These are phyloP conservation scores for Cercospora beticola DNA, from an alignment of 2,329 filamentous ascomycete species.

Conservation along the genomic window DNA sequence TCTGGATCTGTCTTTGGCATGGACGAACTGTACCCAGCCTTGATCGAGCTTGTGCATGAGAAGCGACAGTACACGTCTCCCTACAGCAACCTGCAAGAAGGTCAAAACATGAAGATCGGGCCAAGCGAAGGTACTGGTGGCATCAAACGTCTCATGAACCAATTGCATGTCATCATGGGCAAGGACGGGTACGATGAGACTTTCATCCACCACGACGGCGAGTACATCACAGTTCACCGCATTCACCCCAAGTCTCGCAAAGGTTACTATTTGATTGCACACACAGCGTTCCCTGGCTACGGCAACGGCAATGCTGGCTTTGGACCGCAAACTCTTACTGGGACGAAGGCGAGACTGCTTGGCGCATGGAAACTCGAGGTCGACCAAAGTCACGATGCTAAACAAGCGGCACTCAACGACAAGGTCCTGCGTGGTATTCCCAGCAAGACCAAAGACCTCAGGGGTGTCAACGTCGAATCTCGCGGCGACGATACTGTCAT, in stretches of 20 bases:
- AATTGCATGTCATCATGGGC: slow-evolving; percentile 94
- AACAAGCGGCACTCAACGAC: slow-evolving; percentile 64
- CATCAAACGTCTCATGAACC: slow-evolving; percentile 88
- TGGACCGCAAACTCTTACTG: slow-evolving; percentile 73
- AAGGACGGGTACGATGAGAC: slow-evolving; percentile 92
- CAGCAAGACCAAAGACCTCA: slow-evolving; percentile 71
- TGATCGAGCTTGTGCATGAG: slow-evolving; percentile 92
- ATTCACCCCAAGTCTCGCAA: slow-evolving; percentile 90
- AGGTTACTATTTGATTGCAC: slow-evolving; percentile 92
- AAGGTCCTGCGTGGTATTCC: slow-evolving; percentile 78
- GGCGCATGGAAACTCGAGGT: slow-evolving; percentile 93
- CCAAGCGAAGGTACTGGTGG: slow-evolving; percentile 82
- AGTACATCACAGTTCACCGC: slow-evolving; percentile 94
- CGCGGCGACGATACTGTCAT: slow-evolving; percentile 74
- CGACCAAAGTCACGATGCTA: slow-evolving; percentile 70
- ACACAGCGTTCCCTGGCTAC: slow-evolving; percentile 91
- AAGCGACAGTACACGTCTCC: slow-evolving; percentile 77
- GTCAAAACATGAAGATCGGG: slow-evolving; percentile 59
- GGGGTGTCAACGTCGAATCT: slow-evolving; percentile 71
- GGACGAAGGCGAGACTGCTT: slow-evolving; percentile 80
- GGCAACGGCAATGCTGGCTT: slow-evolving; percentile 80
- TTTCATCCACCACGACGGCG: slow-evolving; percentile 92
- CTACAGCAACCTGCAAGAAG: slow-evolving; percentile 57
- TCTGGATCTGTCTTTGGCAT: slow-evolving; percentile 97
- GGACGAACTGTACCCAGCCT: slow-evolving; percentile 89